Evolutionary conservation across 495 filamentous ascomycete species (phyloP).

Genomic region (Poronia punctata): DNA sequence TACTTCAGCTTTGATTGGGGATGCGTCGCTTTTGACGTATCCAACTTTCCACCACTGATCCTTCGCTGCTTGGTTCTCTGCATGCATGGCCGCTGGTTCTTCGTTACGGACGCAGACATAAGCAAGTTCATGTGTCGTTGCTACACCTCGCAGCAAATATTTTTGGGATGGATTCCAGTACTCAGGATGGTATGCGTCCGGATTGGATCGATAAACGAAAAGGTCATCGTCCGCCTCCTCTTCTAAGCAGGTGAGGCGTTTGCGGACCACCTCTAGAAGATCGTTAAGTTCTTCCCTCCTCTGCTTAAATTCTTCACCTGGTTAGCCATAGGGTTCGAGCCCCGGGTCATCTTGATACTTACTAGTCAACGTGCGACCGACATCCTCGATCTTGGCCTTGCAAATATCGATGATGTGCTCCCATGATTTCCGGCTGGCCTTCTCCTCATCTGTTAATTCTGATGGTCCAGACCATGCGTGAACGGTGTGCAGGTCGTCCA

Average conservation of each 20-base stretch:
- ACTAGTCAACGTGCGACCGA: conserved; percentile 10
- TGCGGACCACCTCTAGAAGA: conserved; percentile 16
- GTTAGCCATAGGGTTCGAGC: not conserved
- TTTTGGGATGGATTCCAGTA: conserved; percentile 32
- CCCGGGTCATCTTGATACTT: conserved; percentile 1
- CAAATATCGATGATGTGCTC: conserved; percentile 12
- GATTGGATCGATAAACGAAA: conserved; percentile 19
- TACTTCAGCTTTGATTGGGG: conserved; percentile 31
- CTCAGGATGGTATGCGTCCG: conserved; percentile 17
- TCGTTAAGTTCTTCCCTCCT: conserved; percentile 11
- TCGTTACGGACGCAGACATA: conserved; percentile 31
- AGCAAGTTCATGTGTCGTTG: conserved; percentile 23
- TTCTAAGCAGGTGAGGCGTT: conserved; percentile 29
- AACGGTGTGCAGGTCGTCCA: conserved; percentile 19
- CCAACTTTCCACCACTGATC: conserved; percentile 42
- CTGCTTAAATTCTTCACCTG: conserved; percentile 14
- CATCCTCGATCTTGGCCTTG: conserved; percentile 10
- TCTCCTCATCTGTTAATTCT: conserved; percentile 16
- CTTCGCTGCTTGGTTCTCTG: conserved; percentile 2
- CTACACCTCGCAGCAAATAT: conserved; percentile 37
- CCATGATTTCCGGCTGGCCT: conserved; percentile 13
- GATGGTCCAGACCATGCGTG: conserved; percentile 20
- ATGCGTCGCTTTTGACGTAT: conserved; percentile 18
- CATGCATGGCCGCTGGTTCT: conserved; percentile 14
- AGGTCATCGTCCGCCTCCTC: conserved; percentile 18